Evolutionary conservation across 169 alveolate species (phyloP).

Genomic region (Plasmodium coatneyi): DNA sequence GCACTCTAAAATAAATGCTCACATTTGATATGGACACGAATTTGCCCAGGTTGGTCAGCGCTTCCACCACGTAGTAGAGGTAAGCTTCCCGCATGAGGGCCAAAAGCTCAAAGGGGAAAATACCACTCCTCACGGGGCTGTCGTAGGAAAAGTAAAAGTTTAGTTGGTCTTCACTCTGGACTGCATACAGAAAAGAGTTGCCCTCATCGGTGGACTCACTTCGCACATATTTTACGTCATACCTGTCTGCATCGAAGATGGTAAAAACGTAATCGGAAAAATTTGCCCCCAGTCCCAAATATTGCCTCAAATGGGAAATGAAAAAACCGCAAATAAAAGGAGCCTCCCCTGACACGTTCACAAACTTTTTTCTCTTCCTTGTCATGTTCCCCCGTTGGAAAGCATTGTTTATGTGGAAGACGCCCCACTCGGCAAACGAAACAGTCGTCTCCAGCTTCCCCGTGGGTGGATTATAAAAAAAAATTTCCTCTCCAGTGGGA

Average conservation of each 20-base stretch:
- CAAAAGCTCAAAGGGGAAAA: conserved; percentile 19
- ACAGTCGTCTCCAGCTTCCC: conserved; percentile 62
- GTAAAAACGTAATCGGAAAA: conserved; percentile 29
- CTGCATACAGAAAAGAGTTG: conserved; percentile 12
- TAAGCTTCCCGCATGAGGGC: conserved; percentile 51
- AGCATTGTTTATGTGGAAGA: conserved; percentile 22
- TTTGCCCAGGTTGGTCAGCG: conserved; percentile 19
- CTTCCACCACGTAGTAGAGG: conserved; percentile 11
- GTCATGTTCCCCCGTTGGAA: not conserved
- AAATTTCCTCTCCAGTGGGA: conserved; percentile 28
- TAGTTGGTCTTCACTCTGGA: not conserved
- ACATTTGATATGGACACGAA: conserved; percentile 48
- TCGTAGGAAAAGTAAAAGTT: conserved; percentile 16
- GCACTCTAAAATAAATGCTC: conserved; percentile 58
- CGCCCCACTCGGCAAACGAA: conserved; percentile 72
- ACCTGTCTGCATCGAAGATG: conserved; percentile 35
- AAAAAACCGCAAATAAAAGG: conserved; percentile 39
- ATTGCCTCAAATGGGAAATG: conserved; percentile 65
- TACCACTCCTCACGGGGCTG: conserved; percentile 37
- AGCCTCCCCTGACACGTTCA: conserved; percentile 18
- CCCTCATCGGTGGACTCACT: conserved; percentile 19
- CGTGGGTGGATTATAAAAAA: conserved; percentile 32
- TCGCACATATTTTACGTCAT: conserved; percentile 21
- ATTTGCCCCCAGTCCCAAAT: conserved; percentile 35
- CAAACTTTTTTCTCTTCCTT: not conserved